A percentile compares a stretch with the other conserved stretches of the same genome.
Conservation (phyloP, 495 filamentous ascomycete genomes). For the Neurospora cerealis region DNA sequence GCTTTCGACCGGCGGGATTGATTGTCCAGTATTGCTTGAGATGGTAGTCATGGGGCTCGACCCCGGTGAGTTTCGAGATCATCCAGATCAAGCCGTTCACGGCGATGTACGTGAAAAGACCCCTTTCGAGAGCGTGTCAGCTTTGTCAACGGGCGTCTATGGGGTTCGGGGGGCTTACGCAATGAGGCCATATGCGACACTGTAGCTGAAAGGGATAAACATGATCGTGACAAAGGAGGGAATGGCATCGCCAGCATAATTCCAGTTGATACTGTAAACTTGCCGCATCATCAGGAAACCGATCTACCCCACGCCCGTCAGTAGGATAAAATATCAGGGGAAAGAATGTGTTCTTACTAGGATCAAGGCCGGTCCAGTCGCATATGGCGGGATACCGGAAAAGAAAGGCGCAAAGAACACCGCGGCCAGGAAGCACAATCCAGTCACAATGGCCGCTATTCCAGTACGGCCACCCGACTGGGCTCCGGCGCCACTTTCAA, state of each 20-base stretch:
- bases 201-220: slow-evolving; percentile 76
- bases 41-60: slow-evolving; percentile 62
- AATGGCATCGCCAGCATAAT: slow-evolving; percentile 56
- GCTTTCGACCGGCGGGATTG: slow-evolving; percentile 28
- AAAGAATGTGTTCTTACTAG: slow-evolving; percentile 39
- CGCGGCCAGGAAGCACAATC: slow-evolving; percentile 65
- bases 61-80: slow-evolving; percentile 40
- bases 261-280: slow-evolving; percentile 44
- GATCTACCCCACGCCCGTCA: slow-evolving; percentile 22
- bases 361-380: slow-evolving; percentile 69
- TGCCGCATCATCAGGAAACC: slow-evolving; percentile 49
- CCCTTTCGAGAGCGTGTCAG: slow-evolving; percentile 28
- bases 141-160: not conserved
- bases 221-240: slow-evolving; percentile 72
- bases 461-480: slow-evolving; percentile 74
- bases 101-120: slow-evolving; percentile 60
- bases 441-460: slow-evolving; percentile 62
- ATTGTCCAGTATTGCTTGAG: slow-evolving; percentile 69
- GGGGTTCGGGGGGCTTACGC: slow-evolving; percentile 33
- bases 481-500: slow-evolving; percentile 76
- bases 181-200: slow-evolving; percentile 70
- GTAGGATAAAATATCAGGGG: not conserved
- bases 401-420: slow-evolving; percentile 80
- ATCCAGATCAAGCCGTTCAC: slow-evolving; percentile 57
- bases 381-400: slow-evolving; percentile 76